Evolutionary conservation across 768 basidiomycete genomes (phyloP), one percentile per base, ranked within the genome.

Genomic region (Tricholoma hemisulphureum): DNA sequence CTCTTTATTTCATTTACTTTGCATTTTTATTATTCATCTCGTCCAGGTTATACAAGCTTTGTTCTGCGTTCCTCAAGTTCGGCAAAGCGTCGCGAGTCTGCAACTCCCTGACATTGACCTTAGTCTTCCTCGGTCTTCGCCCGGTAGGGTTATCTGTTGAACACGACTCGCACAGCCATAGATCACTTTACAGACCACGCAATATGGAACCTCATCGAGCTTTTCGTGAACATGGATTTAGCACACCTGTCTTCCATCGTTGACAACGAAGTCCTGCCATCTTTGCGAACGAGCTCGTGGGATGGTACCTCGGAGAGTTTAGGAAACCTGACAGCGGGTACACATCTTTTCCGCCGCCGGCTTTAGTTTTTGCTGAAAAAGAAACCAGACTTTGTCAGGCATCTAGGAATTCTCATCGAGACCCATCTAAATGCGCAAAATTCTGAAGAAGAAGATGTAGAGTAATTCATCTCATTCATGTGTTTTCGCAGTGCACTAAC

Each of bases 1-100:
- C 59, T 61, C 67, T 29, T 21, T 20, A 6, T 52, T 41, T 35
- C 41, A 10, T 55, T 46, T 3, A 7, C 35, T 48, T 50, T 43
- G 11, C 16, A 6, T 32, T 31, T 56, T 49, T 16, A 41, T 58
- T 34, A 54, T 41, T 18, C 28, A 14, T 18, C 49, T 18, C 24
- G 21, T 16, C 26, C 51, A 81, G 80, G 71, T 79, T 21, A 64
- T 87, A 2, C 85, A 88, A 67, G 83, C 82, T 0, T 63, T 92
- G 3, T 89, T 82, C 66, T 82, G 80, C 58, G 78, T 92, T 4
- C 90, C 90, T 2, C 89, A 91, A 77, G 80, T 91, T 43, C 78
- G 87, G 23, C 63, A 81, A 58, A 58, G 71, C 20, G 62, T 78
- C 14, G 71, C 75, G 5, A 70, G 63, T 31, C 58, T 79, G 14